These are phyloP conservation scores for Phytophthora macrochlamydospora DNA, from an alignment of 352 stramenopile species.

Conservation along the genomic window DNA sequence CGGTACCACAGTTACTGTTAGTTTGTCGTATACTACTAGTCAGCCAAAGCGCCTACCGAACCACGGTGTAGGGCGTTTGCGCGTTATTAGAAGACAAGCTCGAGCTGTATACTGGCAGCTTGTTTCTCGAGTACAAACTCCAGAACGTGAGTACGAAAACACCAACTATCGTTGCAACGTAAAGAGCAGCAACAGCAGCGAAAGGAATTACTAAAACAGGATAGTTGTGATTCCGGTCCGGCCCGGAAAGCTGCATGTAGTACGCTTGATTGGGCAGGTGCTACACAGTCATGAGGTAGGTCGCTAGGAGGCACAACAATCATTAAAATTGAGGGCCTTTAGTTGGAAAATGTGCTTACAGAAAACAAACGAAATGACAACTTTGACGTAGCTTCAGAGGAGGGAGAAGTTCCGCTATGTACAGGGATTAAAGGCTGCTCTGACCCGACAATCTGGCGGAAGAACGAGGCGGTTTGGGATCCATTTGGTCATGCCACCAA, in stretches of 20 bases:
- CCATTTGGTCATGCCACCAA: too few species aligned
- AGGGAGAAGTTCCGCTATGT: neutral
- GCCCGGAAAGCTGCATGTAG: constrained; percentile 4
- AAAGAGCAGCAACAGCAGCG: neutral
- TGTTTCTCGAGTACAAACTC: constrained; percentile 39
- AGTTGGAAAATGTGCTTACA: neutral
- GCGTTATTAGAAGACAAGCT: constrained; percentile 36
- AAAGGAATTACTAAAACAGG: neutral
- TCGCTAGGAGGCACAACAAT: neutral
- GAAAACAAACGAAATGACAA: neutral
- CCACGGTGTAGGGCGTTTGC: neutral
- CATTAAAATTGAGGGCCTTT: neutral
- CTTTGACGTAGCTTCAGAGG: neutral
- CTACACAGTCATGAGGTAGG: neutral
- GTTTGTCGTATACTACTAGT: neutral
- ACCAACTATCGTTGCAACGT: constrained; percentile 1
- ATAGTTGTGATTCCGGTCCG: neutral
- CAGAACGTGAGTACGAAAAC: constrained; percentile 20
- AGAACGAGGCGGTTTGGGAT: too few species aligned
- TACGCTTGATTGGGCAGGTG: constrained; percentile 10
- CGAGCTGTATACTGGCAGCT: constrained; percentile 19
- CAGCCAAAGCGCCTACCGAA: neutral
- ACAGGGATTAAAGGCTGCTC: neutral
- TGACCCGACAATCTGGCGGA: too few species aligned
- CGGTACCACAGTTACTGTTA: neutral